Percentiles rank a stretch among this genome's conserved stretches.
Evolutionary conservation across 2,329 filamentous ascomycete species (phyloP).

Genomic region (Hypoxylon sp.): DNA sequence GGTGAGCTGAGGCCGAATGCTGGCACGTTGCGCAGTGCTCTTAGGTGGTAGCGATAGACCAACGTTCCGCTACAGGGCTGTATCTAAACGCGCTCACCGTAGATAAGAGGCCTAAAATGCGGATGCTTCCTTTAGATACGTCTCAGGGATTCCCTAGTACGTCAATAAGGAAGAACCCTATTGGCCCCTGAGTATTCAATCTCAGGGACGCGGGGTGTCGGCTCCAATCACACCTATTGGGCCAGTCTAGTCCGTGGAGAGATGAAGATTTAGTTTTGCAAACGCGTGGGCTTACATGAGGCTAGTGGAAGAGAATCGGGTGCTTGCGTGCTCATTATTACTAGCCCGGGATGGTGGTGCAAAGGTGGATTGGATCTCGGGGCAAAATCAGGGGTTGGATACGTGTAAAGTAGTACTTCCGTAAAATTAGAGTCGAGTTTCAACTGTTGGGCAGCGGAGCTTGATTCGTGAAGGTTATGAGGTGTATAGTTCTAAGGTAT

Average conservation of each 20-base stretch:
- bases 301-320: not conserved
- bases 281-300: not conserved
- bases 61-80: not conserved
- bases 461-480: not conserved
- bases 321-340: not conserved
- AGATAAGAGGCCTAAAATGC: not conserved
- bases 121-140: not conserved
- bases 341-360: not conserved
- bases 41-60: not conserved
- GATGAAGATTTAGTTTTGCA: not conserved
- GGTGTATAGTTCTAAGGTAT: not conserved
- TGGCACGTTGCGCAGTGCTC: not conserved
- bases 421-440: not conserved
- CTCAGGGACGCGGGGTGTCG: not conserved
- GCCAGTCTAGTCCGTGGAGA: not conserved
- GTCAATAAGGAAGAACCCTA: not conserved
- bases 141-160: not conserved
- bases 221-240: not conserved
- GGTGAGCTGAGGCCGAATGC: not conserved
- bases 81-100: not conserved
- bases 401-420: not conserved
- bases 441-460: not conserved
- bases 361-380: not conserved
- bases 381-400: no score
- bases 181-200: conserved; percentile 4